These are phyloP conservation scores for Penicillium sp. DNA, from an alignment of 2,329 filamentous ascomycete species.

Conservation along the genomic window DNA sequence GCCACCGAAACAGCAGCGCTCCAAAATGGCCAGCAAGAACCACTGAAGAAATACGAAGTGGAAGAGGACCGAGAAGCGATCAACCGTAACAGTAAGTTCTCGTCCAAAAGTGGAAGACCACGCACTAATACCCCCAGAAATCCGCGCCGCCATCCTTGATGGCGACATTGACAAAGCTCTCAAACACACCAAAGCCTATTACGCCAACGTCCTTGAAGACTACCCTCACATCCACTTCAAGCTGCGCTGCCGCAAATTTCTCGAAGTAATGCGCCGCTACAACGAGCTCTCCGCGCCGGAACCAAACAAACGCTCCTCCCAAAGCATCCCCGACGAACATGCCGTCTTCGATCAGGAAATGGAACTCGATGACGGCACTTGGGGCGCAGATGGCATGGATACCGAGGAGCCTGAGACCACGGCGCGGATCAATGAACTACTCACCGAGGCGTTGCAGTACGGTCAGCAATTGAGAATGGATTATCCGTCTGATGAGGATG, in stretches of 20 bases:
- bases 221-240: constrained; percentile 86
- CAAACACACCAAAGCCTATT: constrained; percentile 74
- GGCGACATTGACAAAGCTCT: constrained; percentile 89
- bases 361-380: constrained; percentile 51
- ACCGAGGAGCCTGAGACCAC: constrained; percentile 48
- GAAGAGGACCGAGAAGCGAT: constrained; percentile 83
- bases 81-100: constrained; percentile 73
- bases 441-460: constrained; percentile 71
- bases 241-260: constrained; percentile 84
- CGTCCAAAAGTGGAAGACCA: neutral
- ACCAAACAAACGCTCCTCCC: constrained; percentile 40
- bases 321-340: constrained; percentile 42
- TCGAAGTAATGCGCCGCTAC: constrained; percentile 83
- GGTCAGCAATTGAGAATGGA: constrained; percentile 75
- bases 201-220: constrained; percentile 73
- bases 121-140: constrained; percentile 55
- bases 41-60: constrained; percentile 62
- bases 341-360: constrained; percentile 53
- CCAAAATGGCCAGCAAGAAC: constrained; percentile 53
- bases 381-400: constrained; percentile 53
- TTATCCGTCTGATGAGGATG: constrained; percentile 68
- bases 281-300: constrained; percentile 57
- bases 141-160: constrained; percentile 80
- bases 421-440: constrained; percentile 51
- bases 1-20: constrained; percentile 69